These are phyloP conservation scores for Gloeostereum incarnatum DNA, from an alignment of 768 basidiomycete genomes.

Conservation along the genomic window DNA sequence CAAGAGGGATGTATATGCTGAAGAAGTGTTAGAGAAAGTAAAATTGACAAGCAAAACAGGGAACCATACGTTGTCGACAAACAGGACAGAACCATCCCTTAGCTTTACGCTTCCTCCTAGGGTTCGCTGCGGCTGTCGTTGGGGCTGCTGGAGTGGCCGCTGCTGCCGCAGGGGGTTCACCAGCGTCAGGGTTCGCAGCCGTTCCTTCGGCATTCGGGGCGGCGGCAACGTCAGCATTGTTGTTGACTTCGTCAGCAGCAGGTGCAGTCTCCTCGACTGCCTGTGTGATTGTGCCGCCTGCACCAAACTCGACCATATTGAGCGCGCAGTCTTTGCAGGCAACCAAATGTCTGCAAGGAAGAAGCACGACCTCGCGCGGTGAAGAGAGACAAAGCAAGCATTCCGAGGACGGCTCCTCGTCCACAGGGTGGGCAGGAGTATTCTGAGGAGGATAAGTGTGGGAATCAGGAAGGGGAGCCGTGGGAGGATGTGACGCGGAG, in stretches of 20 bases:
- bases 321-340: conserved; percentile 93
- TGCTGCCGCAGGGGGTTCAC: neutral
- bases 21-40: neutral
- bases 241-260: too few species aligned
- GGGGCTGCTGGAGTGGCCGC: conserved; percentile 7
- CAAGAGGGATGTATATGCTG: conserved; percentile 84
- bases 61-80: conserved; percentile 80
- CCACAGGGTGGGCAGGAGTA: conserved; percentile 14
- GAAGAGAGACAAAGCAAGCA: conserved; percentile 87
- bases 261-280: conserved; percentile 22
- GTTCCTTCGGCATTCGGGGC: conserved; percentile 14
- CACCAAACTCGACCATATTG: conserved; percentile 97
- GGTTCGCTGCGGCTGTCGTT: conserved; percentile 22
- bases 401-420: conserved; percentile 72
- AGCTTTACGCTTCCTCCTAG: conserved; percentile 80
- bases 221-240: conserved; percentile 20
- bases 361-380: conserved; percentile 84
- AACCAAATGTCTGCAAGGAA: conserved; percentile 90
- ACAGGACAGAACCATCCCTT: conserved; percentile 99
- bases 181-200: conserved; percentile 7
- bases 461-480: conserved; percentile 26
- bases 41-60: conserved; percentile 1
- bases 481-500: conserved; percentile 22
- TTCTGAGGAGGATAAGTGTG: conserved; percentile 38
- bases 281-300: conserved; percentile 79